phyloP scores from a whole-genome alignment of 768 basidiomycete species.

The Termitomyces sp. region DNA sequence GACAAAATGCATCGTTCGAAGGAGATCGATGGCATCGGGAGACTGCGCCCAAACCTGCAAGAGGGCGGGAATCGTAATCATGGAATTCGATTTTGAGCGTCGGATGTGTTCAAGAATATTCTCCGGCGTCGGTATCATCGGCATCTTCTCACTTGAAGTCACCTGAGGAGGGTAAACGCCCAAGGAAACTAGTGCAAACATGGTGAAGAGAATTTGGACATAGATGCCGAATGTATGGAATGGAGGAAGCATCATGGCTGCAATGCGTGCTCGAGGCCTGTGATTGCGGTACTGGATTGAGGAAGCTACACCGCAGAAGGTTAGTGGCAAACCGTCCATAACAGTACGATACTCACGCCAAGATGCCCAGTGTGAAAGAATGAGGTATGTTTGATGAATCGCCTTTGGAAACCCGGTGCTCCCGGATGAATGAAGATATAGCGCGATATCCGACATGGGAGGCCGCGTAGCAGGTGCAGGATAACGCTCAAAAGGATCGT shows the following conservation, averaged over 20 bases:
- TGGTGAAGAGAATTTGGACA: constrained; percentile 19
- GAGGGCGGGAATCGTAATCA: too few species aligned
- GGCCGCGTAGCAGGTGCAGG: constrained; percentile 1
- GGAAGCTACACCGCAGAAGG: neutral
- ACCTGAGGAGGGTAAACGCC: constrained; percentile 23
- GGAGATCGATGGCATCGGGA: too few species aligned
- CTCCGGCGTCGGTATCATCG: constrained; percentile 26
- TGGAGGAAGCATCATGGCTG: constrained; percentile 23
- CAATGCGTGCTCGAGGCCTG: constrained; percentile 12
- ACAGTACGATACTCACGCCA: constrained; percentile 15
- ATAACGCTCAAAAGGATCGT: too few species aligned
- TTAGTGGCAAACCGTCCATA: neutral
- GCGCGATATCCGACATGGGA: too few species aligned
- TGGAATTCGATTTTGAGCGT: constrained; percentile 11
- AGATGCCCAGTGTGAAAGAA: constrained; percentile 17
- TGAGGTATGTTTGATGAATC: constrained; percentile 21
- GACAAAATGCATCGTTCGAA: constrained; percentile 20
- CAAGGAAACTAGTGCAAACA: constrained; percentile 14
- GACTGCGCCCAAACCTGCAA: constrained; percentile 19
- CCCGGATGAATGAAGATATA: too few species aligned
- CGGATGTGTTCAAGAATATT: constrained; percentile 25
- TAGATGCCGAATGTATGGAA: constrained; percentile 28
- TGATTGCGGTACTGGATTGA: constrained; percentile 9
- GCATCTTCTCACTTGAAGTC: constrained; percentile 1
- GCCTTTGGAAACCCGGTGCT: too few species aligned